phyloP scores from a whole-genome alignment of 164 flowering plant species.

The Saururus chinensis region DNA sequence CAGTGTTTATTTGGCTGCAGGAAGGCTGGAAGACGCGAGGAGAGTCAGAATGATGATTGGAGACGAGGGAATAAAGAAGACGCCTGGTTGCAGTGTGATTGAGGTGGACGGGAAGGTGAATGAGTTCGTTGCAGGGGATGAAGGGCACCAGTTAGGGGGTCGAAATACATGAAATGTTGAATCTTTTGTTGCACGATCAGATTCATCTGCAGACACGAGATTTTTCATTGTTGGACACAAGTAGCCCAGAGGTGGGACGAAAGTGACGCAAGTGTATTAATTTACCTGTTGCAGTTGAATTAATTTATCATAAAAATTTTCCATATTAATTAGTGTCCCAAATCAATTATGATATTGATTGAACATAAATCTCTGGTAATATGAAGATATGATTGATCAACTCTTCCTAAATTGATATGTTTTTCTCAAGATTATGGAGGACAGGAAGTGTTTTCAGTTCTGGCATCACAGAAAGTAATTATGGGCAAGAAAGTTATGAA shows the following conservation, averaged over 20 bases:
- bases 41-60: slow-evolving; percentile 32
- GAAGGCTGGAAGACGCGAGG: slow-evolving; percentile 27
- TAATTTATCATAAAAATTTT: no score
- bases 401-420: no score
- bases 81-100: slow-evolving; percentile 39
- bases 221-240: background rate
- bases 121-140: slow-evolving; percentile 43
- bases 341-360: no score
- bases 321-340: no score
- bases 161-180: slow-evolving; percentile 1
- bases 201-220: background rate
- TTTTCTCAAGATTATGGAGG: no score
- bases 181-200: slow-evolving; percentile 3
- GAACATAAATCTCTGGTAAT: no score
- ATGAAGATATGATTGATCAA: no score
- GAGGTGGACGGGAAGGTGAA: slow-evolving; percentile 34
- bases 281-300: background rate
- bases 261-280: background rate
- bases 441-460: no score
- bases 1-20: slow-evolving; percentile 29
- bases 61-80: slow-evolving; percentile 29
- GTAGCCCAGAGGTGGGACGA: background rate
- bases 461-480: no score
- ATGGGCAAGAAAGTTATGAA: no score
- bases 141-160: slow-evolving; percentile 13